Percentiles rank a stretch among this genome's conserved stretches.
phyloP scores from a whole-genome alignment of 805 yeast species.

The Saccharomycopsis oosterbeekiorum region DNA sequence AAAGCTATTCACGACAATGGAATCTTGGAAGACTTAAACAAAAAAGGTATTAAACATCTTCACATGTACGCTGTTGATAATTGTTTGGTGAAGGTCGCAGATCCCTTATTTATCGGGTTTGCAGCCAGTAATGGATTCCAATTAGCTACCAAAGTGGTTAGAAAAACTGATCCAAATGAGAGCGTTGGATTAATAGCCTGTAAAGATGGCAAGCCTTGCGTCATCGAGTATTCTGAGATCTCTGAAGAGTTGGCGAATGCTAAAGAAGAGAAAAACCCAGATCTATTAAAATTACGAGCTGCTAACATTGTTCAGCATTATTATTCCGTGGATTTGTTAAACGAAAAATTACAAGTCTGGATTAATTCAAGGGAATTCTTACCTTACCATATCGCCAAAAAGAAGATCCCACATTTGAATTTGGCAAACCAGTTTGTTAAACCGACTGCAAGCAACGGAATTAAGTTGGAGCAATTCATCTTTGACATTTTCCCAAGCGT shows the following conservation, averaged over 20 bases:
- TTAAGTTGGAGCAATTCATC: conserved; percentile 92
- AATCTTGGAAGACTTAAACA: conserved; percentile 55
- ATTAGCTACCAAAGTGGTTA: conserved; percentile 87
- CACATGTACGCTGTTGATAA: conserved; percentile 98
- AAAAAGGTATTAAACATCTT: conserved; percentile 70
- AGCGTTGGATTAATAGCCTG: conserved; percentile 84
- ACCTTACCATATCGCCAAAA: conserved; percentile 93
- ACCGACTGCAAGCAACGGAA: conserved; percentile 80
- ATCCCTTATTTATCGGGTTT: conserved; percentile 78
- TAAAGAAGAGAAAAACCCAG: conserved; percentile 41
- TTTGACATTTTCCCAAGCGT: conserved; percentile 90
- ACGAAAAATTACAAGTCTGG: conserved; percentile 57
- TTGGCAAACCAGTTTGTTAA: conserved; percentile 34
- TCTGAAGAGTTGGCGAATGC: conserved; percentile 61
- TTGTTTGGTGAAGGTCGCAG: conserved; percentile 83
- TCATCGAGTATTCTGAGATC: conserved; percentile 92
- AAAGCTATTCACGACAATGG: conserved; percentile 62
- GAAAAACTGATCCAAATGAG: conserved; percentile 81
- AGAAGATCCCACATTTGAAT: conserved; percentile 66
- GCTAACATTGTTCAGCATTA: conserved; percentile 97
- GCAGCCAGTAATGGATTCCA: conserved; percentile 57
- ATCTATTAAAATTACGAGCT: conserved; percentile 69
- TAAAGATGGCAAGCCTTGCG: conserved; percentile 58
- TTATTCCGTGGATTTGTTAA: conserved; percentile 71
- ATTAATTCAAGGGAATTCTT: conserved; percentile 49